Conservation (phyloP, 306 rosid genomes). For the Fagus crenata region DNA sequence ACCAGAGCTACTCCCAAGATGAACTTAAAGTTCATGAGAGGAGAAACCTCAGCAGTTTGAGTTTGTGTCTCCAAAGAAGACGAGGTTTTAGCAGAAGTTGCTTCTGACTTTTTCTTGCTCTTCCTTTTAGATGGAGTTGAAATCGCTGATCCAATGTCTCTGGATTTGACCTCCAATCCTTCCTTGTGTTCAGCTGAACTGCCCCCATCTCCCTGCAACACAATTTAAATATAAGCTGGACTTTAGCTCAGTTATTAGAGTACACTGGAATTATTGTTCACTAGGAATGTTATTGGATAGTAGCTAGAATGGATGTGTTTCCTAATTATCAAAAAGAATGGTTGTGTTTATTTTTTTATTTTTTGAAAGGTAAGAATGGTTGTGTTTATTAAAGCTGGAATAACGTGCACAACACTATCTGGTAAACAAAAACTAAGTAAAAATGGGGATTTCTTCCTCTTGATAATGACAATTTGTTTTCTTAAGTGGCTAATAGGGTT, state of each 20-base stretch:
- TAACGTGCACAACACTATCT: no score
- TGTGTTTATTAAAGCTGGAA: no score
- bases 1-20: slow-evolving; percentile 70
- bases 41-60: slow-evolving; percentile 50
- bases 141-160: slow-evolving; percentile 71
- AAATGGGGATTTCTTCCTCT: no score
- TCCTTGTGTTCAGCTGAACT: slow-evolving; percentile 39
- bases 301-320: no score
- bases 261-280: no score
- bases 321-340: no score
- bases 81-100: slow-evolving; percentile 52
- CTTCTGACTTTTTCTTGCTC: slow-evolving; percentile 77
- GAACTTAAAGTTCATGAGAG: slow-evolving; percentile 51
- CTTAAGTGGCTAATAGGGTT: neutral
- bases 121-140: slow-evolving; percentile 70
- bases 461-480: neutral
- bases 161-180: slow-evolving; percentile 67
- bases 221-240: slow-evolving; percentile 14
- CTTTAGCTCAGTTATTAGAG: no score
- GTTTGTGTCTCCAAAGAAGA: slow-evolving; percentile 43
- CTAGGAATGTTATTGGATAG: no score
- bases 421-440: no score
- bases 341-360: no score
- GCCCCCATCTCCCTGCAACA: slow-evolving; percentile 57
- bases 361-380: no score